phyloP scores from a whole-genome alignment of 192 early-diverging fungal species.

The Ambispora gerdemannii region DNA sequence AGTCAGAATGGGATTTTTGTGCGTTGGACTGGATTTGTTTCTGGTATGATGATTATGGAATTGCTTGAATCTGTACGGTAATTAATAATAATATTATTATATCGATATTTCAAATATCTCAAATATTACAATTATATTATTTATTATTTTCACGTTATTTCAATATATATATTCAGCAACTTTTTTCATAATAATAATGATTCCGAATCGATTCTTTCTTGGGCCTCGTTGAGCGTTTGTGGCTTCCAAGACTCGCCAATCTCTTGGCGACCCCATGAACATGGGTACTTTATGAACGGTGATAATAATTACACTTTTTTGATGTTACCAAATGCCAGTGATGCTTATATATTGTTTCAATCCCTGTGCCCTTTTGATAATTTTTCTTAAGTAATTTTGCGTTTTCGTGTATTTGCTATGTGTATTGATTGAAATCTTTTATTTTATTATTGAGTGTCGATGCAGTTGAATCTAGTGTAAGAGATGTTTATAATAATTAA shows the following conservation, averaged over 20 bases:
- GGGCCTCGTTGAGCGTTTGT: conserved; percentile 40
- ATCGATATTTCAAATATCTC: not conserved
- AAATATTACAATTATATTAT: no score
- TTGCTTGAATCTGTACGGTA: conserved; percentile 36
- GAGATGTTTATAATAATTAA: no score
- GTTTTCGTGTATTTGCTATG: no score
- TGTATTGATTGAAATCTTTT: no score
- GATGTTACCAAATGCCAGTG: conserved; percentile 34
- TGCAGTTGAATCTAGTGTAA: no score
- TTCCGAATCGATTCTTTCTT: not conserved
- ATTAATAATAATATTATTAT: conserved; percentile 17
- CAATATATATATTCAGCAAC: conserved; percentile 14
- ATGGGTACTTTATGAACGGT: conserved; percentile 40
- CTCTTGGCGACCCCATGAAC: conserved; percentile 40
- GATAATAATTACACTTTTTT: conserved; percentile 49
- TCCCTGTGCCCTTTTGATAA: conserved; percentile 14
- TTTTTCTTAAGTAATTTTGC: no score
- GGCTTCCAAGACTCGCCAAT: conserved; percentile 50
- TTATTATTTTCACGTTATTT: not conserved
- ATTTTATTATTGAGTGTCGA: no score
- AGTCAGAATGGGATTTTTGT: conserved; percentile 9
- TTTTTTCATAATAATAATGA: conserved; percentile 12
- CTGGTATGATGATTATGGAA: conserved; percentile 26
- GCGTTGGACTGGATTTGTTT: conserved; percentile 40
- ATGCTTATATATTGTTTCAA: conserved; percentile 22